A percentile compares a stretch with the other conserved stretches of the same genome.
Evolutionary conservation across 2,329 filamentous ascomycete genomes (phyloP).

Genomic region (Exophiala dermatitidis): DNA sequence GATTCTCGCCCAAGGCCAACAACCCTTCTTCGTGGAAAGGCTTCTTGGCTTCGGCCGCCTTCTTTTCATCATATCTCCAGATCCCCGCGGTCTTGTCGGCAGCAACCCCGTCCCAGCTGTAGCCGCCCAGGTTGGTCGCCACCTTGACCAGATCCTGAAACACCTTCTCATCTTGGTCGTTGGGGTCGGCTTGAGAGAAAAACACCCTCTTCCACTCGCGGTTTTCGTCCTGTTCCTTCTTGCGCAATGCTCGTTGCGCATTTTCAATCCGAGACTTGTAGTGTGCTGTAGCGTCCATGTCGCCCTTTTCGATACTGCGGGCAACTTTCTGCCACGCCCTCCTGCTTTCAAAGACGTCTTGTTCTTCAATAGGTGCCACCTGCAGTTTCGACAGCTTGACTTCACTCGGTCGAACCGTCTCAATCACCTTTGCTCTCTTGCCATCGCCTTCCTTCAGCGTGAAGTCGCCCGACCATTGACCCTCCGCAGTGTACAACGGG

Average conservation of each 20-base stretch:
- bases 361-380: slow-evolving; percentile 66
- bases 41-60: slow-evolving; percentile 39
- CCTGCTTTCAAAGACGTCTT: slow-evolving; percentile 81
- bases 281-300: slow-evolving; percentile 70
- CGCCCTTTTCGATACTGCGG: slow-evolving; percentile 68
- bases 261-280: slow-evolving; percentile 92
- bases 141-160: slow-evolving; percentile 40
- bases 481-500: slow-evolving; percentile 70
- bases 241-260: slow-evolving; percentile 69
- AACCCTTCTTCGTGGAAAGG: slow-evolving; percentile 39
- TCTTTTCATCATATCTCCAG: slow-evolving; percentile 59
- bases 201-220: slow-evolving; percentile 77
- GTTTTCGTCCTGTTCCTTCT: slow-evolving; percentile 66
- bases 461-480: slow-evolving; percentile 65
- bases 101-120: slow-evolving; percentile 44
- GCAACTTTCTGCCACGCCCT: slow-evolving; percentile 86
- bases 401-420: slow-evolving; percentile 51
- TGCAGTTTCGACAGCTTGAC: slow-evolving; percentile 56
- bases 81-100: slow-evolving; percentile 61
- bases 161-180: slow-evolving; percentile 31
- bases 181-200: slow-evolving; percentile 48
- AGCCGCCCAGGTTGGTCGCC: slow-evolving; percentile 27
- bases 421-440: slow-evolving; percentile 42
- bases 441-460: slow-evolving; percentile 29
- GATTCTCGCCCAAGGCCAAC: slow-evolving; percentile 35